Evolutionary conservation across 1,284 basidiomycete genomes (phyloP).

Genomic region (Cryptococcus deneoformans): DNA sequence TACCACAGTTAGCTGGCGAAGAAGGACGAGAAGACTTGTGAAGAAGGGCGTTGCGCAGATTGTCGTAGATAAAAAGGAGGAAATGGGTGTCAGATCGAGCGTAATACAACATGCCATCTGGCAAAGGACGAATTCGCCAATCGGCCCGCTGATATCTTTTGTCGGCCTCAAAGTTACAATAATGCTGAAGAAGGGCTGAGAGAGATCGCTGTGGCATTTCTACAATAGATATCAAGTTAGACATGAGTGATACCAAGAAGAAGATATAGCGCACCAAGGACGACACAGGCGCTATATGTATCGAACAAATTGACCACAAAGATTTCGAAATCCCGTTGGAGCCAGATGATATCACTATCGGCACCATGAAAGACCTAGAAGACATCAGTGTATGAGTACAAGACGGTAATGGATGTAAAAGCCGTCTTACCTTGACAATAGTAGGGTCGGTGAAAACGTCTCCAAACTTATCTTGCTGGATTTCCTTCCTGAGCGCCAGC

Average conservation of each 20-base stretch:
- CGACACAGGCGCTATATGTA: slow-evolving; percentile 89
- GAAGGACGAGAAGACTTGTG: slow-evolving; percentile 50
- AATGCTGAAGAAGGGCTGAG: slow-evolving; percentile 80
- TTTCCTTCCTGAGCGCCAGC: slow-evolving; percentile 69
- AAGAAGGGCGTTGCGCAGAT: slow-evolving; percentile 80
- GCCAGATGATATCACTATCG: slow-evolving; percentile 91
- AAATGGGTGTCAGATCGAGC: slow-evolving; percentile 96
- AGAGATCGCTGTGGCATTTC: slow-evolving; percentile 81
- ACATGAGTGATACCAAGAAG: too few species aligned
- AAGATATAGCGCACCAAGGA: slow-evolving; percentile 58
- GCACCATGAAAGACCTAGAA: slow-evolving; percentile 86
- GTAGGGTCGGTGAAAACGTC: slow-evolving; percentile 74
- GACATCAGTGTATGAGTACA: neutral
- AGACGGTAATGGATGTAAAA: neutral
- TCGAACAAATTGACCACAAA: slow-evolving; percentile 96
- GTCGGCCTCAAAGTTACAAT: slow-evolving; percentile 88
- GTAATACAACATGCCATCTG: slow-evolving; percentile 84
- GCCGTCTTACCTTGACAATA: slow-evolving; percentile 69
- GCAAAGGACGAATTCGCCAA: slow-evolving; percentile 91
- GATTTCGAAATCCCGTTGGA: slow-evolving; percentile 91
- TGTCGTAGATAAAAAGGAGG: slow-evolving; percentile 87
- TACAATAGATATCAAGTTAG: slow-evolving; percentile 27
- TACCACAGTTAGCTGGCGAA: slow-evolving; percentile 15
- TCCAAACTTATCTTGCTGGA: slow-evolving; percentile 56
- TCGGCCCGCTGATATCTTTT: slow-evolving; percentile 96